phyloP scores from a whole-genome alignment of 129 eudicot species.

The Pittosporum tobira region DNA sequence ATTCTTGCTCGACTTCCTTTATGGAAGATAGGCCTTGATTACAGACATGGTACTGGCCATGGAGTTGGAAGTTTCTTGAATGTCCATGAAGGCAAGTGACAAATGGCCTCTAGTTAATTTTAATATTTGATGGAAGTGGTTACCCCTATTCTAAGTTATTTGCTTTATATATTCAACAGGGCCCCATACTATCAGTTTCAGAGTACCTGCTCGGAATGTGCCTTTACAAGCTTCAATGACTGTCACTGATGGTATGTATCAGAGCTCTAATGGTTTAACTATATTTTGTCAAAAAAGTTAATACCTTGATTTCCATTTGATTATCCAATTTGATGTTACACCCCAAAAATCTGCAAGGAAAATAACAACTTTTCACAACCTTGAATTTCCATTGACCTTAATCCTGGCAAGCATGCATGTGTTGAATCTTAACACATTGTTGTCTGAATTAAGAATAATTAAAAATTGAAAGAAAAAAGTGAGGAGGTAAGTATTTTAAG shows the following conservation, averaged over 20 bases:
- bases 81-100: constrained; percentile 84
- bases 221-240: constrained; percentile 93
- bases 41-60: constrained; percentile 99
- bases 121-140: not conserved
- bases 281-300: too few species aligned
- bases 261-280: too few species aligned
- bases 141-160: constrained; percentile 1
- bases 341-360: too few species aligned
- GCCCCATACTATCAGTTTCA: constrained; percentile 83
- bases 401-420: too few species aligned
- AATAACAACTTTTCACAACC: too few species aligned
- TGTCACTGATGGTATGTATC: constrained; percentile 71
- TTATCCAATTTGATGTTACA: not conserved
- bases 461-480: too few species aligned
- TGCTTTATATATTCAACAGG: constrained; percentile 35
- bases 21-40: constrained; percentile 96
- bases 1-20: constrained; percentile 94
- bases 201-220: constrained; percentile 69
- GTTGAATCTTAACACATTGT: too few species aligned
- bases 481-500: too few species aligned
- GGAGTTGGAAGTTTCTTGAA: constrained; percentile 89
- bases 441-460: too few species aligned
- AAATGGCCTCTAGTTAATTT: not conserved
- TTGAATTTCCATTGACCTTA: too few species aligned
- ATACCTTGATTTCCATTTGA: too few species aligned